These are phyloP conservation scores for Turnera subulata DNA, from an alignment of 345 rosid genomes.

Conservation along the genomic window DNA sequence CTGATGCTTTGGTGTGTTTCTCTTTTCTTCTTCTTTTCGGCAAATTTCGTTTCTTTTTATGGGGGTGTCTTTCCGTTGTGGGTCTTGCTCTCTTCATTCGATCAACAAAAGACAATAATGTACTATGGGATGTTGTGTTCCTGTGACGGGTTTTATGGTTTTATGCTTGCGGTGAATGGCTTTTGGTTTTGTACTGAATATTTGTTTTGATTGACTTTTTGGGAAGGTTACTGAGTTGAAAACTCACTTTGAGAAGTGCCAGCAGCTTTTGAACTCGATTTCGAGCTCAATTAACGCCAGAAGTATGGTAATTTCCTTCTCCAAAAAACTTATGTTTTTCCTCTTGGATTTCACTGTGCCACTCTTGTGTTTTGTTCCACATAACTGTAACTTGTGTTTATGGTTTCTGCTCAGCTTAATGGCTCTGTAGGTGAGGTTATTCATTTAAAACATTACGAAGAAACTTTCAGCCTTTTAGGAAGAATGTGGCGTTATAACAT, in stretches of 20 bases:
- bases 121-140: constrained; percentile 1
- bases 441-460: too few relatives aligned
- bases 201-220: too few relatives aligned
- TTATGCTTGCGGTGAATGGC: neutral
- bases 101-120: too few relatives aligned
- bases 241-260: constrained; percentile 84
- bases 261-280: constrained; percentile 77
- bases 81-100: neutral
- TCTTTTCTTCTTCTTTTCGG: neutral
- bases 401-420: too few relatives aligned
- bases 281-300: constrained; percentile 58
- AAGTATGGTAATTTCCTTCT: constrained; percentile 44
- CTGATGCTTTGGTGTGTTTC: constrained; percentile 61
- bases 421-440: too few relatives aligned
- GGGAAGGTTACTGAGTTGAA: constrained; percentile 61
- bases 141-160: neutral
- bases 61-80: neutral
- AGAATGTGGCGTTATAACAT: too few relatives aligned
- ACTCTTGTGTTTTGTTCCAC: too few relatives aligned
- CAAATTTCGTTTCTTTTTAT: neutral
- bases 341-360: too few relatives aligned
- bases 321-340: neutral
- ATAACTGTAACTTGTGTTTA: too few relatives aligned
- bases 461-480: too few relatives aligned
- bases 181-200: too few relatives aligned